Evolutionary conservation across 345 rosid species (phyloP).

Genomic region (Passiflora organensis): DNA sequence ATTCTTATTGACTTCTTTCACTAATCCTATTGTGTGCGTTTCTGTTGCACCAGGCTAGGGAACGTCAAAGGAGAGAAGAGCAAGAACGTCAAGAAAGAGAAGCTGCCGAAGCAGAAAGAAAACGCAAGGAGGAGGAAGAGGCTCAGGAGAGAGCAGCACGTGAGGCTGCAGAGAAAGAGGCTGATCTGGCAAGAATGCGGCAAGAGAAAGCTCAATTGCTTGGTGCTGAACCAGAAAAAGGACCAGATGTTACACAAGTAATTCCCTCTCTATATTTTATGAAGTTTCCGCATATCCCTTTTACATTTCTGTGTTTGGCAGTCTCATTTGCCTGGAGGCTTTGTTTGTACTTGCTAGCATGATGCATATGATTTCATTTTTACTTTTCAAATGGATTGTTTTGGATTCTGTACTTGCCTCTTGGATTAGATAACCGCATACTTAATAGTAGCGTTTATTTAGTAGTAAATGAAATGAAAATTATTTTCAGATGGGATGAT

Average conservation of each 20-base stretch:
- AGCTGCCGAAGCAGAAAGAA: constrained; percentile 92
- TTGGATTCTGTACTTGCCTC: no score
- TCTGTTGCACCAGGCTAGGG: constrained; percentile 57
- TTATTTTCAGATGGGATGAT: no score
- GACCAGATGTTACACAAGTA: constrained; percentile 86
- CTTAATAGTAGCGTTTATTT: no score
- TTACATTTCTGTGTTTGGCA: no score
- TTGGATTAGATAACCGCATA: no score
- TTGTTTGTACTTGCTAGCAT: no score
- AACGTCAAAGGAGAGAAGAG: constrained; percentile 80
- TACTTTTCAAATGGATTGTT: no score
- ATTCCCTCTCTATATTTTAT: constrained; percentile 2
- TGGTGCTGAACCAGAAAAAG: constrained; percentile 92
- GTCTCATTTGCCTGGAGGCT: no score
- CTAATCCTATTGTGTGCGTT: neutral
- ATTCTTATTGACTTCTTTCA: neutral
- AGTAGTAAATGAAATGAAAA: no score
- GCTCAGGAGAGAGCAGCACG: constrained; percentile 75
- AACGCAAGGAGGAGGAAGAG: constrained; percentile 83
- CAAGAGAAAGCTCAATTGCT: constrained; percentile 86
- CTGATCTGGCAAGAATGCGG: constrained; percentile 63
- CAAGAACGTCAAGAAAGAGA: constrained; percentile 75
- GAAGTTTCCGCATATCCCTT: no score
- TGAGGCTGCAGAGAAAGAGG: constrained; percentile 88
- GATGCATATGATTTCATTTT: no score